Base-by-base conservation (phyloP, 495 filamentous ascomycete genomes). In the Xylaria telfairii region DNA sequence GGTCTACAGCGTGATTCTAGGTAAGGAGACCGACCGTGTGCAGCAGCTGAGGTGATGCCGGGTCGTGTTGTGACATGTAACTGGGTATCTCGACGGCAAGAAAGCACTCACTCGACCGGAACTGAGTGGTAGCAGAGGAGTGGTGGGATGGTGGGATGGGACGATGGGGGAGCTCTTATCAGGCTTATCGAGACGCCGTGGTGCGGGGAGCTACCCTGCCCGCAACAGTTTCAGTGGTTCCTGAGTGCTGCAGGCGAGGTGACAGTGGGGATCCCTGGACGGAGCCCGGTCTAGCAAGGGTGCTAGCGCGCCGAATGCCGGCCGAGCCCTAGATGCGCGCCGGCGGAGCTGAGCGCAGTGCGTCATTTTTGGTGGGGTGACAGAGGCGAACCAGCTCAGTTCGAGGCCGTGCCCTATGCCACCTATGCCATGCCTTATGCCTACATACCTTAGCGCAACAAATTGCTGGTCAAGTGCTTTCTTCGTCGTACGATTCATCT, bases 101-200 rank as follows among this genome's bases (percentile, higher is more conserved):
- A 70, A 63, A 70, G 57, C 68, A 68, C 65, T 32, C 65, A 68
- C 24, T 32, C 17, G 5, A 39, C 37, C 17, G 17, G 12, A 34
- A 7, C 10, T n/a, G n/a, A n/a, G n/a, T n/a, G 19, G 53, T 10
- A 26, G 53, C 6, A 26, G 53, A 4, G 39, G 9, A 24, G 3
- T 42, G 61, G 61, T 44, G 37, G 56, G 56, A 59, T 59, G 65
- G 65, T 67, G 65, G 65, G 65, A 67, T 67, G 65, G 65, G 30
- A 67, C 65, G 49, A 67, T 44, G 21, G 21, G 8, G 19, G 53
- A 68, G 67, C 67, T 69, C 67, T 69, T 69, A 69, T 69, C 67
- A 32, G 46, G 12, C 67, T 61, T 69, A 61, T 69, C 59, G 19
- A 62, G 30, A 19, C 57, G 39, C 39, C 37, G 53, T 47, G 42